These are phyloP conservation scores for Coemansia sp. DNA, from an alignment of 192 early-diverging fungal genomes.

Conservation along the genomic window DNA sequence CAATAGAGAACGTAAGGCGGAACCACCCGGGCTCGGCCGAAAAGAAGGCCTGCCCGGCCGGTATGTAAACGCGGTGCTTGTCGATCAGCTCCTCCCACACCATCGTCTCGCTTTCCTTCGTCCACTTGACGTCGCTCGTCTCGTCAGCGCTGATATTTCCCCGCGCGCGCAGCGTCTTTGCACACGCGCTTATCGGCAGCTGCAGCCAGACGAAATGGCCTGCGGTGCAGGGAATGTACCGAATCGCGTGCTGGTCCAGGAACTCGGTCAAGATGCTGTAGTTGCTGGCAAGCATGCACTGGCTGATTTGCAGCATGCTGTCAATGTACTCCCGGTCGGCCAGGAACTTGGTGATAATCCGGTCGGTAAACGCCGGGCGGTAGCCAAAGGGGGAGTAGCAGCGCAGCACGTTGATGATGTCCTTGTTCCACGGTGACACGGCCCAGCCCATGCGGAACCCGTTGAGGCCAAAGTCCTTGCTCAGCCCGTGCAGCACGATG, in stretches of 20 bases:
- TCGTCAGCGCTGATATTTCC: constrained; percentile 6
- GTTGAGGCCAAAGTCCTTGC: constrained; percentile 82
- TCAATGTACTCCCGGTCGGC: constrained; percentile 58
- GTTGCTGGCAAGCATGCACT: constrained; percentile 51
- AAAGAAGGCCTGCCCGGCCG: constrained; percentile 66
- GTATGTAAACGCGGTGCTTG: constrained; percentile 63
- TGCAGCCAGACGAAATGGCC: constrained; percentile 72
- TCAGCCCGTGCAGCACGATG: constrained; percentile 75
- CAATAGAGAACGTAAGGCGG: constrained; percentile 62
- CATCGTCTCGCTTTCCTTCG: constrained; percentile 48
- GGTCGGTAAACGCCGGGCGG: constrained; percentile 62
- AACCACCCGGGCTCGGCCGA: constrained; percentile 61
- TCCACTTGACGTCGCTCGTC: constrained; percentile 16
- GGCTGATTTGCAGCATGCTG: constrained; percentile 59
- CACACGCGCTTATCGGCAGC: constrained; percentile 19
- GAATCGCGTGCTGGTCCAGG: constrained; percentile 51
- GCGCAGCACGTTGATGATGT: constrained; percentile 17
- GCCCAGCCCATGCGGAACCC: constrained; percentile 69
- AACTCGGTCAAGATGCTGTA: constrained; percentile 49
- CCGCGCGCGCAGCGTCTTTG: constrained; percentile 46
- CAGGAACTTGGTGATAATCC: constrained; percentile 57
- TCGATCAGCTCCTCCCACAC: constrained; percentile 53
- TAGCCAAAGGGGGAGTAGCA: constrained; percentile 60
- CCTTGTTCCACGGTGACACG: constrained; percentile 62
- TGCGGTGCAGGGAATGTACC: constrained; percentile 60